A percentile compares a stretch with the other conserved stretches of the same genome.
Conservation (phyloP, 2,329 filamentous ascomycete species). For the Stagonosporopsis rhizophila region DNA sequence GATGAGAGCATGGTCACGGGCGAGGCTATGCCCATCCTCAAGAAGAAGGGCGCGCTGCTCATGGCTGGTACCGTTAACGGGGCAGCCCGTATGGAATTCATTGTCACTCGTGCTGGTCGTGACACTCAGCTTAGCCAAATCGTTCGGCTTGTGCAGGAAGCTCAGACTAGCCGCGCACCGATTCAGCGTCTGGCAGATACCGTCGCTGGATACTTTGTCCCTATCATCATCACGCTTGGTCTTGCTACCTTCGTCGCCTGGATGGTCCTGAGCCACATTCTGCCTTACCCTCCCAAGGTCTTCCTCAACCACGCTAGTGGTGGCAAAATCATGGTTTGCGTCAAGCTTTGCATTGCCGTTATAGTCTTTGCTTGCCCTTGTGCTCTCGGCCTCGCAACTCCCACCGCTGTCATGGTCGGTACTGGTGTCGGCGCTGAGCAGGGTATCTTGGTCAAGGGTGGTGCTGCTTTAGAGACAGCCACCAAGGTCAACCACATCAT, state of each 20-base stretch:
- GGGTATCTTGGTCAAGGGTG: conserved; percentile 97
- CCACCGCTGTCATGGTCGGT: conserved; percentile 98
- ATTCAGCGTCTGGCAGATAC: conserved; percentile 93
- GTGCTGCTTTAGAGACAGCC: conserved; percentile 86
- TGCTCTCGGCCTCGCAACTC: conserved; percentile 92
- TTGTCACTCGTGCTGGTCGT: conserved; percentile 88
- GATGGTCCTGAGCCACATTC: conserved; percentile 92
- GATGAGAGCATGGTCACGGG: conserved; percentile 99
- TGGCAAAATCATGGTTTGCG: conserved; percentile 92
- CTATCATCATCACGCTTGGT: conserved; percentile 83
- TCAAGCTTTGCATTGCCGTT: conserved; percentile 97
- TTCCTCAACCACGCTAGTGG: conserved; percentile 82
- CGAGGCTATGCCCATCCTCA: conserved; percentile 93
- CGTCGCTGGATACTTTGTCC: conserved; percentile 93
- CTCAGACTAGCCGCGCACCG: conserved; percentile 90
- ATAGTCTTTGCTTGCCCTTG: conserved; percentile 98
- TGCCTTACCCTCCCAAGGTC: conserved; percentile 84
- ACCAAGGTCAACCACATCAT: conserved; percentile 91
- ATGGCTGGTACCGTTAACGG: conserved; percentile 97
- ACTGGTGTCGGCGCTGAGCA: conserved; percentile 96
- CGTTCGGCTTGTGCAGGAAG: conserved; percentile 96
- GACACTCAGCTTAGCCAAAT: conserved; percentile 98
- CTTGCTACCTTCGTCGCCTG: conserved; percentile 85
- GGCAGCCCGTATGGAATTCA: conserved; percentile 87
- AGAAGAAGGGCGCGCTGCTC: conserved; percentile 77